These are phyloP conservation scores for Heterobasidion occidentale DNA, from an alignment of 1,284 basidiomycete species.

Conservation along the genomic window DNA sequence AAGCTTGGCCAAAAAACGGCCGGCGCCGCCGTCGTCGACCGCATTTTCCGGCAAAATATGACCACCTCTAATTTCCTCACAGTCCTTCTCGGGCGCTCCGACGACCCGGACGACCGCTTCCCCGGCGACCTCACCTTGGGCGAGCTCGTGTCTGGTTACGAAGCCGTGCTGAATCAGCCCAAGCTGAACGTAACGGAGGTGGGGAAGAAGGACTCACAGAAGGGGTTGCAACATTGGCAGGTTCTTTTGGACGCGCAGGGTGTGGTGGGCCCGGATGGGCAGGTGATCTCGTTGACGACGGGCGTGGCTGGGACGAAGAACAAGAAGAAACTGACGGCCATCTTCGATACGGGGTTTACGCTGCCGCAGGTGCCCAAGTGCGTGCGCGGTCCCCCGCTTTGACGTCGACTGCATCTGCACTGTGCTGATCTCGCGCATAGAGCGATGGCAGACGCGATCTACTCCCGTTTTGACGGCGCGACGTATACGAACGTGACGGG, in stretches of 20 bases:
- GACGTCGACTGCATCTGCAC: too few species aligned
- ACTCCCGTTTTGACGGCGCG: slow-evolving; percentile 70
- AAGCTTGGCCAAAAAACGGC: slow-evolving; percentile 35
- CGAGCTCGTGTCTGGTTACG: slow-evolving; percentile 46
- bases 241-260: slow-evolving; percentile 55
- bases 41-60: slow-evolving; percentile 51
- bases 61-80: slow-evolving; percentile 58
- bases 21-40: slow-evolving; percentile 50
- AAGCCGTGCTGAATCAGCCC: slow-evolving; percentile 53
- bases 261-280: slow-evolving; percentile 66
- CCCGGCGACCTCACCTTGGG: slow-evolving; percentile 54
- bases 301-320: slow-evolving; percentile 18
- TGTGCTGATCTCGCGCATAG: too few species aligned
- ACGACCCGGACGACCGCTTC: slow-evolving; percentile 32
- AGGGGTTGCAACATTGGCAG: slow-evolving; percentile 71
- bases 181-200: slow-evolving; percentile 63
- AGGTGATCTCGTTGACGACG: slow-evolving; percentile 64
- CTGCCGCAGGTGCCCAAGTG: slow-evolving; percentile 52
- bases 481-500: slow-evolving; percentile 36
- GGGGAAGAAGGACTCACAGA: slow-evolving; percentile 33
- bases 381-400: too few species aligned
- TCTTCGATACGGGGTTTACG: slow-evolving; percentile 70
- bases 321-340: slow-evolving; percentile 44
- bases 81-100: slow-evolving; percentile 54
- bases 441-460: slow-evolving; percentile 73